Evolutionary conservation across 768 basidiomycete genomes (phyloP).

Genomic region (Rhizopogon salebrosus): DNA sequence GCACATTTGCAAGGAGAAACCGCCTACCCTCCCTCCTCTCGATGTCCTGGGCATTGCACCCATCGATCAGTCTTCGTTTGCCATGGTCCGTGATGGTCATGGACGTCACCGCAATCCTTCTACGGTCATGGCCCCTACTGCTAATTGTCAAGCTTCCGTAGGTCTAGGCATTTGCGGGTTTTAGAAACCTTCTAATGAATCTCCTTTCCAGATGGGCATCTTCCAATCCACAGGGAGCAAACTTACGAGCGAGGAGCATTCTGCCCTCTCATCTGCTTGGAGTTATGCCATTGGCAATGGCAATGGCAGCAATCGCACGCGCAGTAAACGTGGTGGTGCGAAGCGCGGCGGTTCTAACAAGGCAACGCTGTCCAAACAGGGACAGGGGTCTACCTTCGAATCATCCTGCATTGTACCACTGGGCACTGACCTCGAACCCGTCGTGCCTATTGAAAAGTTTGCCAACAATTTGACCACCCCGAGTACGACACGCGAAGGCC

Average conservation of each 20-base stretch:
- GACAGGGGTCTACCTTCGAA: conserved; percentile 32
- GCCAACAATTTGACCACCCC: conserved; percentile 77
- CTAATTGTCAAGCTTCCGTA: conserved; percentile 43
- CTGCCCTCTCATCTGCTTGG: conserved; percentile 33
- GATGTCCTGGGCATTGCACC: conserved; percentile 91
- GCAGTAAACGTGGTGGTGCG: conserved; percentile 88
- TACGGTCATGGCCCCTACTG: conserved; percentile 35
- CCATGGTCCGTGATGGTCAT: conserved; percentile 58
- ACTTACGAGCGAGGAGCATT: conserved; percentile 70
- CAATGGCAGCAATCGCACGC: conserved; percentile 55
- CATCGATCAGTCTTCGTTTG: conserved; percentile 45
- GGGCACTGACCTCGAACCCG: conserved; percentile 49
- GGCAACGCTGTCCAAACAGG: conserved; percentile 30
- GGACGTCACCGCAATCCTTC: conserved; percentile 51
- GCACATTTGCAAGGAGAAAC: conserved; percentile 91
- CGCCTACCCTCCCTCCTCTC: conserved; percentile 81
- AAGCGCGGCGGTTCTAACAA: conserved; percentile 59
- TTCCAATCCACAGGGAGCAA: conserved; percentile 52
- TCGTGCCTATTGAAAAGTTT: conserved; percentile 72
- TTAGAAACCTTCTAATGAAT: conserved; percentile 25
- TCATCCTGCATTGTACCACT: conserved; percentile 22
- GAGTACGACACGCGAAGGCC: conserved; percentile 39
- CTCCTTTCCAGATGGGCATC: conserved; percentile 60
- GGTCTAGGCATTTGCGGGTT: conserved; percentile 39
- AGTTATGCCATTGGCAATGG: too few species aligned